phyloP scores from a whole-genome alignment of 2,329 filamentous ascomycete species.

The Aureobasidium sp. region DNA sequence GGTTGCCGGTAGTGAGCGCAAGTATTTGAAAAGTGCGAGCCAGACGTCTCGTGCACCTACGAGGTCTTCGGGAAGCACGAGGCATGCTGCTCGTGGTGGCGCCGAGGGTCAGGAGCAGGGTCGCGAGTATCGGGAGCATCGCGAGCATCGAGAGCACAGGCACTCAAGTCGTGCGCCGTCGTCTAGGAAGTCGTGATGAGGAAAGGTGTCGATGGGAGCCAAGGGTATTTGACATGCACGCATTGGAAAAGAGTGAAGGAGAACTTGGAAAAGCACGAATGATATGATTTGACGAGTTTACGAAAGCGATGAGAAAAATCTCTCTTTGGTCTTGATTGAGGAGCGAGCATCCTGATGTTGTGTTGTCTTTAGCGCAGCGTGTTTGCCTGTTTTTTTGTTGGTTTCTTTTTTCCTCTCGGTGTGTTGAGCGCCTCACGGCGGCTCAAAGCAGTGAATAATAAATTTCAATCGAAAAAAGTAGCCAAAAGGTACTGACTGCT shows the following conservation, averaged over 20 bases:
- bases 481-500: background rate
- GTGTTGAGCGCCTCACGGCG: background rate
- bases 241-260: background rate
- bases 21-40: constrained; percentile 4
- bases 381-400: background rate
- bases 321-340: background rate
- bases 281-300: background rate
- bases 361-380: background rate
- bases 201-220: background rate
- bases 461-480: too few species aligned
- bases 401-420: background rate
- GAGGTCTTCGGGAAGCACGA: background rate
- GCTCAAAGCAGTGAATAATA: background rate
- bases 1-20: background rate
- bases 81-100: background rate
- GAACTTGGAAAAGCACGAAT: background rate
- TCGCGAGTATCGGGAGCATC: background rate
- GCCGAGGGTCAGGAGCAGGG: constrained; percentile 6
- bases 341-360: background rate
- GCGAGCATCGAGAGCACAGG: background rate
- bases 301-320: background rate
- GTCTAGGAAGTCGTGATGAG: background rate
- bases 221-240: background rate
- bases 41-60: background rate
- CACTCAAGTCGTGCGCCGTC: background rate